Percentiles rank a stretch among this genome's conserved stretches.
These are phyloP conservation scores for Aspergillus haitiensis DNA, from an alignment of 495 filamentous ascomycete species.

Conservation along the genomic window DNA sequence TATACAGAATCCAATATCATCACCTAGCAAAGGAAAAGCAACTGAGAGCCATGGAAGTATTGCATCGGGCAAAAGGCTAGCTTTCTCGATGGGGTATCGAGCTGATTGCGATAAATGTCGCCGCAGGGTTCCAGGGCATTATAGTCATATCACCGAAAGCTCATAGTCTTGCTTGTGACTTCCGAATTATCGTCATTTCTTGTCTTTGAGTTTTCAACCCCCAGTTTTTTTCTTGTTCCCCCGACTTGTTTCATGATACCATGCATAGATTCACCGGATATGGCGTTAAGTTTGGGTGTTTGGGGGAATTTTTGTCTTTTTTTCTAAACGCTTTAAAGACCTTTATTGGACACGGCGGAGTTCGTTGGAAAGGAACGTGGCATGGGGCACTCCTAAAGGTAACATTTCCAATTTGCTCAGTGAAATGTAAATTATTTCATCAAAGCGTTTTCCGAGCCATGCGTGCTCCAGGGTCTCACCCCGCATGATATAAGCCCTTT, in stretches of 20 bases:
- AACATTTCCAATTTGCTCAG: too few relatives aligned
- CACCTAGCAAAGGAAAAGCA: background rate
- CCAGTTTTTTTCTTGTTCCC: background rate
- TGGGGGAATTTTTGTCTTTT: too few relatives aligned
- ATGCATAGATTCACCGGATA: background rate
- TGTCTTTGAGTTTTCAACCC: background rate
- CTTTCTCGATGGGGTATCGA: slow-evolving; percentile 80
- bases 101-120: slow-evolving; percentile 86
- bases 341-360: too few relatives aligned
- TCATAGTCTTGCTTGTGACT: slow-evolving; percentile 12
- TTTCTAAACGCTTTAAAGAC: too few relatives aligned
- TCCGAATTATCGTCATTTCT: background rate
- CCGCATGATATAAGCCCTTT: background rate
- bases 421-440: too few relatives aligned
- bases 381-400: too few relatives aligned
- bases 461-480: background rate
- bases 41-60: slow-evolving; percentile 12
- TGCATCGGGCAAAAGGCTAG: slow-evolving; percentile 53
- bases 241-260: slow-evolving; percentile 10
- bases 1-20: slow-evolving; percentile 12
- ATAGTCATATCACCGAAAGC: slow-evolving; percentile 70
- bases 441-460: too few relatives aligned
- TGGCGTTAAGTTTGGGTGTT: background rate
- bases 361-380: too few relatives aligned
- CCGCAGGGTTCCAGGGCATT: slow-evolving; percentile 78